Evolutionary conservation across 75 land plant species (phyloP).

Genomic region (Cryptomeria japonica): DNA sequence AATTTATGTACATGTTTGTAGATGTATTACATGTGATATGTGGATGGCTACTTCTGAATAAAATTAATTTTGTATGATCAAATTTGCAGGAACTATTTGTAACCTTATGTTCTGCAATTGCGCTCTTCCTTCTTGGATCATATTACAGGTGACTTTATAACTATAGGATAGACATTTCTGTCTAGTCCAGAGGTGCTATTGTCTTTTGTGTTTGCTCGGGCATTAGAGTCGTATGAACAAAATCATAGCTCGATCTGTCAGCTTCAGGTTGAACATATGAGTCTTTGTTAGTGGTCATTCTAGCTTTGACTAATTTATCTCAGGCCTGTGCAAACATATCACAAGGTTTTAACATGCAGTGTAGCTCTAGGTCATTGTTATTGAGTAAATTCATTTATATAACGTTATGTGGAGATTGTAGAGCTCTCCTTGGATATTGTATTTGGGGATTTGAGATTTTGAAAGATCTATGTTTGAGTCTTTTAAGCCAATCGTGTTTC

Average conservation of each 20-base stretch:
- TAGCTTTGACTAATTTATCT: conserved; percentile 1
- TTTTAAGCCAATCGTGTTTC: not conserved
- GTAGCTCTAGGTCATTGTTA: not conserved
- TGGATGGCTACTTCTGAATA: not conserved
- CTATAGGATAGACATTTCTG: not conserved
- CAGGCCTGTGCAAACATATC: not conserved
- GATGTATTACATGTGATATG: not conserved
- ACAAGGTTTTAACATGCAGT: not conserved
- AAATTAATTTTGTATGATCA: not conserved
- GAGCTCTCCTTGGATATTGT: conserved; percentile 1
- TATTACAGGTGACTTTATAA: conserved; percentile 4
- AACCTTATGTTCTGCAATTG: conserved; percentile 5
- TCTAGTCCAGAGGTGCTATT: not conserved
- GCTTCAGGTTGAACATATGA: not conserved
- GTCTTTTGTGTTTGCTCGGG: not conserved
- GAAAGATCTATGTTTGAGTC: not conserved
- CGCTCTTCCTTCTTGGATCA: conserved; percentile 3
- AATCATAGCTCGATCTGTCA: not conserved
- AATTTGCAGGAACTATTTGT: conserved; percentile 12
- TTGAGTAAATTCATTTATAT: not conserved
- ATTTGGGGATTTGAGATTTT: not conserved
- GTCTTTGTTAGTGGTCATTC: not conserved
- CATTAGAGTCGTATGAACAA: conserved; percentile 1
- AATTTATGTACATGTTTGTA: not conserved
- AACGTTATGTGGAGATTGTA: not conserved